Evolutionary conservation across 75 land plant genomes (phyloP).

Genomic region (Gnetum montanum): DNA sequence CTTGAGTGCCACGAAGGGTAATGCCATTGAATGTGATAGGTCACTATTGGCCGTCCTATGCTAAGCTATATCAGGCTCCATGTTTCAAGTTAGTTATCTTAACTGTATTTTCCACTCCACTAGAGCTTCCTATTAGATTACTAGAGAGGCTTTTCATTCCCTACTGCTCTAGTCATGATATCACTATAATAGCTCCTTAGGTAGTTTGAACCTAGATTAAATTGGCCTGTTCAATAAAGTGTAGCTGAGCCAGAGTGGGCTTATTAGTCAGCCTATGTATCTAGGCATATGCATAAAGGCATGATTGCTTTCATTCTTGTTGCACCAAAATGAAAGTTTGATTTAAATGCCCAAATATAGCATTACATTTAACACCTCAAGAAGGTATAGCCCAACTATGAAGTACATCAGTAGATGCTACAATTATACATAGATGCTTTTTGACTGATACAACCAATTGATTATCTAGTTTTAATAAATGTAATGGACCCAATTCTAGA

Average conservation of each 20-base stretch:
- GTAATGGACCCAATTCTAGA: background rate
- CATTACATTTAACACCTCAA: background rate
- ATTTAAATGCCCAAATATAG: background rate
- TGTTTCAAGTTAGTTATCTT: too few relatives aligned
- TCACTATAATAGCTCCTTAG: background rate
- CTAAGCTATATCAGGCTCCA: background rate
- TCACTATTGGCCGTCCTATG: background rate
- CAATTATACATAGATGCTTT: background rate
- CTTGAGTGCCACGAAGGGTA: too few relatives aligned
- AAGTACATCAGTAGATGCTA: background rate
- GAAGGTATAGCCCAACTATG: background rate
- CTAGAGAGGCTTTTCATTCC: too few relatives aligned
- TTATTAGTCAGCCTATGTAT: too few relatives aligned
- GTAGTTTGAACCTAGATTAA: background rate
- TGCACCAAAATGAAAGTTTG: background rate
- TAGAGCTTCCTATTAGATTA: too few relatives aligned
- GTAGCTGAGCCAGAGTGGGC: background rate
- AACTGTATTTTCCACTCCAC: too few relatives aligned
- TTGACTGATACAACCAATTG: background rate
- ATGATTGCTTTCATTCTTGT: background rate
- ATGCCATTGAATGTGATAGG: background rate
- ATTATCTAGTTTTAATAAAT: slow-evolving; percentile 1
- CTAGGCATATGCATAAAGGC: background rate
- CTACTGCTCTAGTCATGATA: too few relatives aligned
- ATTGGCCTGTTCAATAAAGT: background rate